Percentiles rank a stretch among this genome's conserved stretches.
Evolutionary conservation across 345 rosid genomes (phyloP).

Genomic region (Brassica carinata): DNA sequence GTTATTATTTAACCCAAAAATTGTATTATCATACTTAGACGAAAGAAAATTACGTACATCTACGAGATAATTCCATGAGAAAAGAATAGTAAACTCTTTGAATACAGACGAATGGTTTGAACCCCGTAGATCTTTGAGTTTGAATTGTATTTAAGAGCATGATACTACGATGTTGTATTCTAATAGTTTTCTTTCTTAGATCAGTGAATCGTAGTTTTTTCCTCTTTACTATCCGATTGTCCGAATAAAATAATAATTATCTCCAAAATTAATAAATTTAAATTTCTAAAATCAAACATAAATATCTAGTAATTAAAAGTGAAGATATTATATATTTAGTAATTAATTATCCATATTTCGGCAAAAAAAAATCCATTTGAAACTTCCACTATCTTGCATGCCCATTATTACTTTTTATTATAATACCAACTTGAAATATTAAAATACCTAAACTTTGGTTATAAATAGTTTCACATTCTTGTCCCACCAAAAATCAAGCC

Average conservation of each 20-base stretch:
- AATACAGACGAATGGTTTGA: neutral
- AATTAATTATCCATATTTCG: neutral
- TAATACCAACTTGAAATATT: conserved; percentile 40
- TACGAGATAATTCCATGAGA: neutral
- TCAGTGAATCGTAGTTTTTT: neutral
- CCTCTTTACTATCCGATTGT: neutral
- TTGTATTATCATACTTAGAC: neutral
- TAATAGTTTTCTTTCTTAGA: neutral
- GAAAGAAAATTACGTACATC: neutral
- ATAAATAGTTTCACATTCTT: conserved; percentile 37
- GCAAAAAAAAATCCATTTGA: neutral
- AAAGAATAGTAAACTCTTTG: conserved; percentile 25
- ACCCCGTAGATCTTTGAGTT: neutral
- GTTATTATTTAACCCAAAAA: neutral
- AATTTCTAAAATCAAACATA: neutral
- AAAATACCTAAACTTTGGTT: conserved; percentile 27
- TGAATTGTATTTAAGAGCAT: neutral
- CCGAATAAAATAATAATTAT: neutral
- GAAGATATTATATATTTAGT: neutral
- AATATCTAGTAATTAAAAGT: neutral
- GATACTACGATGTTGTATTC: neutral
- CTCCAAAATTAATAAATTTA: neutral
- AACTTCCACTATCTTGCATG: conserved; percentile 39
- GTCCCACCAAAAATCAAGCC: conserved; percentile 25
- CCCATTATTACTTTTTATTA: conserved; percentile 7